Base-by-base conservation (phyloP, 129 eudicot species). In the Silybum marianum region DNA sequence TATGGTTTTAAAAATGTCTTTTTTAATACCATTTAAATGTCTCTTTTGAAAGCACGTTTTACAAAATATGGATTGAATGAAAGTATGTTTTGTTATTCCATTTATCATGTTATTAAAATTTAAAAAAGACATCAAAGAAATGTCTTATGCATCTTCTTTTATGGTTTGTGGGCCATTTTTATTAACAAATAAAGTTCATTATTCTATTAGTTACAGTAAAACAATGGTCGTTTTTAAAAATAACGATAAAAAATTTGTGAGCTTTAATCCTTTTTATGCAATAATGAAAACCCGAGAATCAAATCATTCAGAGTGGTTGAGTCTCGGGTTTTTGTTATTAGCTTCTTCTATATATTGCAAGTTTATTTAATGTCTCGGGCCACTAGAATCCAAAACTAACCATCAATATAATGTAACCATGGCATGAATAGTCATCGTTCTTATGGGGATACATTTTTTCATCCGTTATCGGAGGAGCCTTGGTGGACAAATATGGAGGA, bases 391-490 rank as follows among this genome's bases (percentile, higher is more conserved):
- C 13, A 6, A 48, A 67, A 67, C 70, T 77, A 81, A 78, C 58
- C 38, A 16, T 22, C 39, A 62, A 21, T 83, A 19, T 83, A 60
- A 4, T 75, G 7, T 68, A 44, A 36, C 22, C 81, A 51, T 72
- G 40, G 69, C 81, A 60, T 72, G 79, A 22, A 34, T 82, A 94
- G 99, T 95, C 99, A 1, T 95, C 99, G 6, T 95, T 95, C 85
- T 91, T 95, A 40, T 95, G 99, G 99, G 99, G 99, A 78, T 95
- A 95, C 85, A 93, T 95, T 66, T 89, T 88, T 84, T 95, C 99
- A 79, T 95, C 99, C 9, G 89, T 91, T 7, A 83, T 95, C 21
- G 98, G 99, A 80, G 99, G 99, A 82, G 99, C 93, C 24, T 81
- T 95, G 83, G 99, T 93, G 67, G 99, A 95, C 84, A 95, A 87